A percentile compares a stretch with the other conserved stretches of the same genome.
Conservation (phyloP, 768 basidiomycete genomes). For the Tricholoma terreum region DNA sequence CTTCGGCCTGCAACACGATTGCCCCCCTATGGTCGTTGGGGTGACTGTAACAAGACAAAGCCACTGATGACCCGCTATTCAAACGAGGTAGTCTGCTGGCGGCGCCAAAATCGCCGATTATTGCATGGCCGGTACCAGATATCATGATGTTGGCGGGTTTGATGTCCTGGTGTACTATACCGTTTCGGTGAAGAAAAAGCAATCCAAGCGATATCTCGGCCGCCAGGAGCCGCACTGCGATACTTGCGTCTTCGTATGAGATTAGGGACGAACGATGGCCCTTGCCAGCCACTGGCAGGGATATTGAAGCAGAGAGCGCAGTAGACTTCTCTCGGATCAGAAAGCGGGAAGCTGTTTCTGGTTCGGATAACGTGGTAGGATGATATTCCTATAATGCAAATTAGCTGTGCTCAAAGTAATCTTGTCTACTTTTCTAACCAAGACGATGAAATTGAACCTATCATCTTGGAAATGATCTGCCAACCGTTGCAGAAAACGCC, state of each 20-base stretch:
- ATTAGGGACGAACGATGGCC: slow-evolving; percentile 4
- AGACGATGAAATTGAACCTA: slow-evolving; percentile 19
- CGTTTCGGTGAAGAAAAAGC: slow-evolving; percentile 48
- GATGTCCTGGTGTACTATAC: slow-evolving; percentile 69
- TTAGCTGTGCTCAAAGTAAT: not conserved
- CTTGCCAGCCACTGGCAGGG: slow-evolving; percentile 8
- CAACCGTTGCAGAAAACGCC: slow-evolving; percentile 23
- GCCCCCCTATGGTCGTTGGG: slow-evolving; percentile 4
- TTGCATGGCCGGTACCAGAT: slow-evolving; percentile 42
- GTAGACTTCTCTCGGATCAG: slow-evolving; percentile 4
- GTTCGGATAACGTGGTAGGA: slow-evolving; percentile 27
- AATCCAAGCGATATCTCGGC: slow-evolving; percentile 34
- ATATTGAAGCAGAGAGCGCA: slow-evolving; percentile 9
- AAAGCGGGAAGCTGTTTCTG: slow-evolving; percentile 26
- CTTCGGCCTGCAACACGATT: slow-evolving; percentile 21
- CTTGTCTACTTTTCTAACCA: slow-evolving; percentile 15
- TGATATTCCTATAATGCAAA: slow-evolving; percentile 26
- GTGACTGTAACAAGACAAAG: not conserved
- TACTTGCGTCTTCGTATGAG: slow-evolving; percentile 7
- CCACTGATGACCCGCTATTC: not conserved
- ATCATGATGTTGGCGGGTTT: slow-evolving; percentile 65
- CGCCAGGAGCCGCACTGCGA: slow-evolving; percentile 26
- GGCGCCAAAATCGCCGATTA: slow-evolving; percentile 66
- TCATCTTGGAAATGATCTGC: slow-evolving; percentile 20
- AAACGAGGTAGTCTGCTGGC: slow-evolving; percentile 31